Conservation (phyloP, 2,329 filamentous ascomycete species). For the Apiospora koreana region DNA sequence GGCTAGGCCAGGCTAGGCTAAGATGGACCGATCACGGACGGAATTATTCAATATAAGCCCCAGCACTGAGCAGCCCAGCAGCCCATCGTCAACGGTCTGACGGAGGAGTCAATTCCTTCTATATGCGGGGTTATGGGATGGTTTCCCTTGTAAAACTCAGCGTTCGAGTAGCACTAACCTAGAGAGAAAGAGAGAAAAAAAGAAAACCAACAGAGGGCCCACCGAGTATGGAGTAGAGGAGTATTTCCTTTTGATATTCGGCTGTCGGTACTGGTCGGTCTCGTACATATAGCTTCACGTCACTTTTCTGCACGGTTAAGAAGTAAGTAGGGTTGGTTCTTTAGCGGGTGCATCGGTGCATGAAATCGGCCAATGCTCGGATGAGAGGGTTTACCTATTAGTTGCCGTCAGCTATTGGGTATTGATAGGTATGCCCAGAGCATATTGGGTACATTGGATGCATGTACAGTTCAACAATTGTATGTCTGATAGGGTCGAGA, state of each 20-base stretch:
- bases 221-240: background rate
- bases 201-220: background rate
- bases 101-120: constrained; percentile 1
- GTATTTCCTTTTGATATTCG: background rate
- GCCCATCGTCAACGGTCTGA: background rate
- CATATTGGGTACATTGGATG: too few relatives aligned
- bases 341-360: background rate
- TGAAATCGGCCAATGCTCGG: background rate
- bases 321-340: background rate
- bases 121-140: constrained; percentile 2
- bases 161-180: background rate
- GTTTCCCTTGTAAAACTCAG: background rate
- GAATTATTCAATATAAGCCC: background rate
- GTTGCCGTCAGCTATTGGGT: too few relatives aligned
- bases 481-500: too few relatives aligned
- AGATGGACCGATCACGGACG: background rate
- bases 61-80: background rate
- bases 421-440: too few relatives aligned
- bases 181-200: background rate
- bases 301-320: background rate
- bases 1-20: background rate
- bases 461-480: background rate
- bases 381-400: background rate
- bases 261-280: background rate
- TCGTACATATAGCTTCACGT: background rate